phyloP scores from a whole-genome alignment of 1,284 basidiomycete genomes.

The Malassezia furfur region DNA sequence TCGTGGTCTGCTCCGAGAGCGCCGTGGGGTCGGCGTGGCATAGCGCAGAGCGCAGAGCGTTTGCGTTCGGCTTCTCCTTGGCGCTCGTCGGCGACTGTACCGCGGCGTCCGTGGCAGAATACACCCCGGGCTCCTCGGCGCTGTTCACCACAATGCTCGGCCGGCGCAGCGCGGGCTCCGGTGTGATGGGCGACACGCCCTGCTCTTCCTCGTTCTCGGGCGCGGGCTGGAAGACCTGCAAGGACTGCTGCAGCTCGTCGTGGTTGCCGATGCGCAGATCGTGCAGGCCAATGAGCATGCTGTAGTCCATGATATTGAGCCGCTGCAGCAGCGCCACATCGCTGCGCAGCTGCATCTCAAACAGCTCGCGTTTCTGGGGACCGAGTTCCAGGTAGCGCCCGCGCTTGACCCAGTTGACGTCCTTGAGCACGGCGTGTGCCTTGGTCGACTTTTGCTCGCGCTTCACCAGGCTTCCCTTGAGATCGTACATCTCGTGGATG shows the following conservation, averaged over 20 bases:
- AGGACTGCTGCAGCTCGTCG: slow-evolving; percentile 76
- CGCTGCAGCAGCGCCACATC: slow-evolving; percentile 75
- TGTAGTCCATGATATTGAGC: slow-evolving; percentile 92
- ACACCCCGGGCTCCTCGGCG: neutral
- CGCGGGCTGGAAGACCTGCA: slow-evolving; percentile 77
- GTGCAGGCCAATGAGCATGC: slow-evolving; percentile 84
- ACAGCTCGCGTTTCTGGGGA: slow-evolving; percentile 79
- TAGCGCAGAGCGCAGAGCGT: slow-evolving; percentile 56
- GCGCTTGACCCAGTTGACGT: slow-evolving; percentile 88
- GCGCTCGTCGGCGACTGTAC: slow-evolving; percentile 23
- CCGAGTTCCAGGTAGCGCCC: slow-evolving; percentile 72
- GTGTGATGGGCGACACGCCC: neutral
- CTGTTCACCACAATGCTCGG: slow-evolving; percentile 12
- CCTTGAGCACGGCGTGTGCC: slow-evolving; percentile 80
- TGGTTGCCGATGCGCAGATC: slow-evolving; percentile 79
- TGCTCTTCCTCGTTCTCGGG: slow-evolving; percentile 18
- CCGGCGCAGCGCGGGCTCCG: slow-evolving; percentile 4
- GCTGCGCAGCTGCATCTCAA: slow-evolving; percentile 77
- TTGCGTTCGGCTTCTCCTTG: slow-evolving; percentile 54
- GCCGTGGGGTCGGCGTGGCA: slow-evolving; percentile 71
- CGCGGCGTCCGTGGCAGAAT: slow-evolving; percentile 9
- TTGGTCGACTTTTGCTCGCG: slow-evolving; percentile 70
- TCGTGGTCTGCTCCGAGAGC: slow-evolving; percentile 55
- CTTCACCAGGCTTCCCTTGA: slow-evolving; percentile 88
- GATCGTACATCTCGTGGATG: slow-evolving; percentile 92